Evolutionary conservation across 768 basidiomycete genomes (phyloP).

Genomic region (Hydnum rufescens): DNA sequence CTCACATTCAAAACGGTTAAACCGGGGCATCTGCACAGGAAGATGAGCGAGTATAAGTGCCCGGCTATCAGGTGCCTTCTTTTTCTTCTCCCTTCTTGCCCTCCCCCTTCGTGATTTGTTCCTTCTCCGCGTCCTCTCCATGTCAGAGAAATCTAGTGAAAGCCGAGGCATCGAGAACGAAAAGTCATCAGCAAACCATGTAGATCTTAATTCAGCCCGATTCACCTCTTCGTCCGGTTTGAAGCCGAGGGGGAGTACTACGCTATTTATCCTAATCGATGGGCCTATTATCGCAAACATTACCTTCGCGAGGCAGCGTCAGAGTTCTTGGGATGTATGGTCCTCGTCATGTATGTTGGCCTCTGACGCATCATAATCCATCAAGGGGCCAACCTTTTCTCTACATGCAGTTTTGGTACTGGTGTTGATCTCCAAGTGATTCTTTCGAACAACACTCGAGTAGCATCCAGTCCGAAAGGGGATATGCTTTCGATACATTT

Average conservation of each 20-base stretch:
- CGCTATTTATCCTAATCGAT: neutral
- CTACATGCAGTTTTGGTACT: slow-evolving; percentile 24
- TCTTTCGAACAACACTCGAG: slow-evolving; percentile 26
- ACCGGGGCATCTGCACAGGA: too few relatives aligned
- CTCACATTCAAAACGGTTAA: too few relatives aligned
- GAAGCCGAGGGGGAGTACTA: neutral
- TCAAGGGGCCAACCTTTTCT: neutral
- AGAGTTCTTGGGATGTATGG: slow-evolving; percentile 40
- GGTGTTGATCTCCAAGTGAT: slow-evolving; percentile 39
- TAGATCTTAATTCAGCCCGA: neutral
- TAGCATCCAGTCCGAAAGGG: slow-evolving; percentile 32
- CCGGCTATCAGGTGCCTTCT: neutral
- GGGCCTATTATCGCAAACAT: neutral
- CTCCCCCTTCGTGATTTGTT: too few relatives aligned
- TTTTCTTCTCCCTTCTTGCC: too few relatives aligned
- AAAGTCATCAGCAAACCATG: neutral
- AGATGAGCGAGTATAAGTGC: too few relatives aligned
- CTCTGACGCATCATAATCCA: neutral
- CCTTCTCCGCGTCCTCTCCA: too few relatives aligned
- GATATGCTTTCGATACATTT: slow-evolving; percentile 22
- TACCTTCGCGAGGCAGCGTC: slow-evolving; percentile 37
- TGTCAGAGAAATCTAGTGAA: too few relatives aligned
- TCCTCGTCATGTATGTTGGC: slow-evolving; percentile 26
- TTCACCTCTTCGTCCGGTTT: neutral
- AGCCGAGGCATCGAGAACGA: neutral